These are phyloP conservation scores for Alisma plantagoaquatica DNA, from an alignment of 106 monocot species.

Conservation along the genomic window DNA sequence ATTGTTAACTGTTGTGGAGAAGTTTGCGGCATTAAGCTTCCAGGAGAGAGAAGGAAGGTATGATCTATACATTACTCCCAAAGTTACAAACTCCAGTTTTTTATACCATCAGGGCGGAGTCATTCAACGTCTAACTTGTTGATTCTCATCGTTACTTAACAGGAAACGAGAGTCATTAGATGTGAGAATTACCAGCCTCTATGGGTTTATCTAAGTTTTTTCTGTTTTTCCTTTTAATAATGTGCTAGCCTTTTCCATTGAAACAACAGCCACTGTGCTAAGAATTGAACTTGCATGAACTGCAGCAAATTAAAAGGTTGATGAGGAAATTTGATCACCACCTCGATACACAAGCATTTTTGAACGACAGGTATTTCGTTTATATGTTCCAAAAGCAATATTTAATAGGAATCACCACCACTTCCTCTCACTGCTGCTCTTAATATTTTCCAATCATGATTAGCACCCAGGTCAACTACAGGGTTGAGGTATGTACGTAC, in stretches of 20 bases:
- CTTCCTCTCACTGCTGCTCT: too few species aligned
- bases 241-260: background rate
- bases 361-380: slow-evolving; percentile 3
- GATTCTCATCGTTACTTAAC: background rate
- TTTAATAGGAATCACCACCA: too few species aligned
- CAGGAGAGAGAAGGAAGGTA: slow-evolving; percentile 14
- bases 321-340: slow-evolving; percentile 10
- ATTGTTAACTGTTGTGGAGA: background rate
- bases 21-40: background rate
- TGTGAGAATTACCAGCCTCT: background rate
- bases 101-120: too few species aligned
- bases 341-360: slow-evolving; percentile 2
- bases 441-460: too few species aligned
- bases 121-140: background rate
- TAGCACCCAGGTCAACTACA: too few species aligned
- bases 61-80: background rate
- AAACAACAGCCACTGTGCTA: too few species aligned
- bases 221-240: background rate
- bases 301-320: slow-evolving; percentile 10
- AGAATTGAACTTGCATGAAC: too few species aligned
- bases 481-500: too few species aligned
- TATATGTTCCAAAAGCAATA: too few species aligned
- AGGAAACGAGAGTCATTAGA: slow-evolving; percentile 9
- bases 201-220: background rate
- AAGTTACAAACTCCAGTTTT: too few species aligned